These are phyloP conservation scores for Pseudogymnoascus sp. DNA, from an alignment of 2,329 filamentous ascomycete genomes.

Conservation along the genomic window DNA sequence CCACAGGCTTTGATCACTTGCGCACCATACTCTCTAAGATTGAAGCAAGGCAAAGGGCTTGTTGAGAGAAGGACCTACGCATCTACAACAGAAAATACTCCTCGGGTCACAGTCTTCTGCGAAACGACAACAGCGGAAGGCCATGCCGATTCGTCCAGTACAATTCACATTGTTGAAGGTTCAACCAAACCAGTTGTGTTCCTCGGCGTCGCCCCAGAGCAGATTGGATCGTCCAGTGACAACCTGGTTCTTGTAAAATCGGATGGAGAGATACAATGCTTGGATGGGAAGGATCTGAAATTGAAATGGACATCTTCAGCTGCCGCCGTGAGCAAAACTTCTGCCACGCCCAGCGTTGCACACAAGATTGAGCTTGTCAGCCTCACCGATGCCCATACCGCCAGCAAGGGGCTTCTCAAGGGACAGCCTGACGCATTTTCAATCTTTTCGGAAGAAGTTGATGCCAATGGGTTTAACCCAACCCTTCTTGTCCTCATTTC, in stretches of 20 bases:
- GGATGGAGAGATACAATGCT: constrained; percentile 52
- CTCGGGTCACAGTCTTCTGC: constrained; percentile 51
- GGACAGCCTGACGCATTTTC: constrained; percentile 44
- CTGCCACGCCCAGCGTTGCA: constrained; percentile 27
- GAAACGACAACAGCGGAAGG: constrained; percentile 45
- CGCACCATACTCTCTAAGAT: constrained; percentile 49
- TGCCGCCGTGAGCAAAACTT: constrained; percentile 25
- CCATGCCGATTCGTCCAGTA: constrained; percentile 44
- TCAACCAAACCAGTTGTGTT: constrained; percentile 35
- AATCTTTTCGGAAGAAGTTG: constrained; percentile 35
- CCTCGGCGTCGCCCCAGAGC: constrained; percentile 30
- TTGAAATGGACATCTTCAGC: constrained; percentile 40
- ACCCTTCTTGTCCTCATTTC: constrained; percentile 44
- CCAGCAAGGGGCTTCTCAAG: constrained; percentile 35
- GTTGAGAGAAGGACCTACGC: constrained; percentile 53
- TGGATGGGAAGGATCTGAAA: constrained; percentile 48
- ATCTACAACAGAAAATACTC: constrained; percentile 39
- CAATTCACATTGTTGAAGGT: constrained; percentile 34
- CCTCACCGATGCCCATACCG: constrained; percentile 25
- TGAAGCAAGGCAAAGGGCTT: constrained; percentile 33
- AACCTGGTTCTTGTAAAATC: constrained; percentile 49
- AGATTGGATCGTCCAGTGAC: constrained; percentile 1
- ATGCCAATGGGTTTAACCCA: constrained; percentile 32
- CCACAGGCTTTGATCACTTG: constrained; percentile 58
- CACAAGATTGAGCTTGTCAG: constrained; percentile 25